Conservation (phyloP, 2,329 filamentous ascomycete genomes). For the Aspergillus vadensis region DNA sequence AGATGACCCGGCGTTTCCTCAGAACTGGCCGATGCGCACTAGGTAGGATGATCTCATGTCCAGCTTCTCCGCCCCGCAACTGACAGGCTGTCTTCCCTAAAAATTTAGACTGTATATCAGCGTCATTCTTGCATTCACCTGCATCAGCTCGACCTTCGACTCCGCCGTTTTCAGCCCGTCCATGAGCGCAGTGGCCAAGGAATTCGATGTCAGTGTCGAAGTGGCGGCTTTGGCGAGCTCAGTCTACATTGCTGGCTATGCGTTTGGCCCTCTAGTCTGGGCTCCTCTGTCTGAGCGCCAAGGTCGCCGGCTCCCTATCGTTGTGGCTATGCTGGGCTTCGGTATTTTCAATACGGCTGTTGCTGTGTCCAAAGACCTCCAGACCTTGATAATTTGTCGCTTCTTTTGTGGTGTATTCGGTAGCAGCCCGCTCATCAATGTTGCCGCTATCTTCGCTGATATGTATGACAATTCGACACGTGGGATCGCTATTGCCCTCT, state of each 20-base stretch:
- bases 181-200: not conserved
- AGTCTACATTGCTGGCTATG: not conserved
- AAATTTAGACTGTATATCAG: not conserved
- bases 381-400: slow-evolving; percentile 64
- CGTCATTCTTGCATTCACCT: not conserved
- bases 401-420: slow-evolving; percentile 67
- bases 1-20: slow-evolving; percentile 52
- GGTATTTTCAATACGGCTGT: slow-evolving; percentile 65
- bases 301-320: slow-evolving; percentile 56
- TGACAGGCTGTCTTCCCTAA: not conserved
- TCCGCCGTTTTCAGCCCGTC: not conserved
- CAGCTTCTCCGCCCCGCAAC: not conserved
- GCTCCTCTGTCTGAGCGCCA: slow-evolving; percentile 65
- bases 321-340: slow-evolving; percentile 61
- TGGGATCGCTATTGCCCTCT: slow-evolving; percentile 47
- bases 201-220: not conserved
- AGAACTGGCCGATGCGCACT: slow-evolving; percentile 52
- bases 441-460: slow-evolving; percentile 62
- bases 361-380: slow-evolving; percentile 64
- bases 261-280: slow-evolving; percentile 63
- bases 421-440: slow-evolving; percentile 67
- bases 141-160: not conserved
- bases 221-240: not conserved
- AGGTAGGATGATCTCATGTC: slow-evolving; percentile 36
- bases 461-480: slow-evolving; percentile 50